A percentile compares a stretch with the other conserved stretches of the same genome.
Evolutionary conservation across 495 filamentous ascomycete genomes (phyloP).

Genomic region (Neurospora sp.): DNA sequence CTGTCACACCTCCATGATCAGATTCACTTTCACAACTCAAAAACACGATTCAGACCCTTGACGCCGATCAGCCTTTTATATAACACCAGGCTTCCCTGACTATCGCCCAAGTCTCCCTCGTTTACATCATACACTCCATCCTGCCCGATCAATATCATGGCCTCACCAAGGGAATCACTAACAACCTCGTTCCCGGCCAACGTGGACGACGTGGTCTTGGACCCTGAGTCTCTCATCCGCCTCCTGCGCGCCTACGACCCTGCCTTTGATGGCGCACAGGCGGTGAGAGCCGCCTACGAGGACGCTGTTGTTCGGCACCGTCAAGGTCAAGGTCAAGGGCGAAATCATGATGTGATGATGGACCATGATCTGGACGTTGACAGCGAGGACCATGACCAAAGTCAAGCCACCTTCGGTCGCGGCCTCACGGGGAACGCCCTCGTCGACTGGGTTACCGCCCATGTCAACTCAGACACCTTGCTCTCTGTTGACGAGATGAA

Average conservation of each 20-base stretch:
- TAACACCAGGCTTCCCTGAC: neutral
- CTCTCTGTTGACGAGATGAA: slow-evolving; percentile 32
- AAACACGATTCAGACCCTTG: neutral
- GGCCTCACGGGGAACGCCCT: slow-evolving; percentile 16
- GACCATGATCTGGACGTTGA: neutral
- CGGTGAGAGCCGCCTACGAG: slow-evolving; percentile 17
- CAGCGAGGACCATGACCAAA: slow-evolving; percentile 10
- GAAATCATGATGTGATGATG: neutral
- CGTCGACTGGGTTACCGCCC: slow-evolving; percentile 28
- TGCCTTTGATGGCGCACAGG: slow-evolving; percentile 16
- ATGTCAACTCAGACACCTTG: slow-evolving; percentile 32
- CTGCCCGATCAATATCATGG: neutral
- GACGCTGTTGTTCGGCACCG: neutral
- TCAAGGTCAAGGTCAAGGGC: neutral
- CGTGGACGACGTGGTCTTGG: slow-evolving; percentile 6
- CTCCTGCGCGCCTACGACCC: slow-evolving; percentile 18
- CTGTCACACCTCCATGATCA: neutral
- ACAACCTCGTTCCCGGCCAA: neutral
- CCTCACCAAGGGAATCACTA: neutral
- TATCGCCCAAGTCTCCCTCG: neutral
- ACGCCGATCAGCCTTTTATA: neutral
- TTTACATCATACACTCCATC: neutral
- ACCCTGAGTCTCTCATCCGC: slow-evolving; percentile 16
- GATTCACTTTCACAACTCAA: neutral
- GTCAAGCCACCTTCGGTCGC: slow-evolving; percentile 2